Base-by-base conservation (phyloP, 768 basidiomycete species). In the Tricholoma sp. region DNA sequence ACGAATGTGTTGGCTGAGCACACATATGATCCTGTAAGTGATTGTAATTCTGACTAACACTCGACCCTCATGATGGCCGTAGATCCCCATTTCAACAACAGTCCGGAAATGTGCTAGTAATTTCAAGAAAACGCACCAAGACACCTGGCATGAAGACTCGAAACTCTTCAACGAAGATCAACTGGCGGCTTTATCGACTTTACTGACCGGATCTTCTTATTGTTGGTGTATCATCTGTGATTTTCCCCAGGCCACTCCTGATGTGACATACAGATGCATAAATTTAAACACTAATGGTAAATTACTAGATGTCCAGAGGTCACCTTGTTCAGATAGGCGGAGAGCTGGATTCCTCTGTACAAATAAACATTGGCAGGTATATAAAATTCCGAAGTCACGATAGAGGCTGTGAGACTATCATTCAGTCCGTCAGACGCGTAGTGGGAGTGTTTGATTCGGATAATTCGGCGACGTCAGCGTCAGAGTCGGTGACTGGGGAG, bases 111-210 rank as follows among this genome's bases (percentile, higher is more conserved):
- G 87, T 64, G 91, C 89, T 3, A 81, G 85, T 58, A 87, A 84
- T 60, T 91, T 90, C 72, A 88, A 86, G 70, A 83, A 82, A 69
- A 91, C 89, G 5, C 89, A 91, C 66, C 86, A 89, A 67, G 91
- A 94, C 72, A 92, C 89, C 12, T 93, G 91, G 91, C 86, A 90
- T 59, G 88, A 90, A 71, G 93, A 96, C 69, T 85, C 85, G 55
- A 87, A 88, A 67, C 81, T 85, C 53, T 97, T 97, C 70, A 80
- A 86, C 24, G 88, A 94, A 51, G 90, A 94, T 56, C 92, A 96
- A 70, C 75, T 94, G 18, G 80, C 81, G 15, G 85, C 89, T 8
- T 74, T 95, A 62, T 91, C 89, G 6, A 90, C 89, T n/a, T 76
- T 94, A 55, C 75, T 94, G 28, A 88, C 88, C 13, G 93, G 93